Base-by-base conservation (phyloP, 83 land plant genomes). In the Picea mariana region DNA sequence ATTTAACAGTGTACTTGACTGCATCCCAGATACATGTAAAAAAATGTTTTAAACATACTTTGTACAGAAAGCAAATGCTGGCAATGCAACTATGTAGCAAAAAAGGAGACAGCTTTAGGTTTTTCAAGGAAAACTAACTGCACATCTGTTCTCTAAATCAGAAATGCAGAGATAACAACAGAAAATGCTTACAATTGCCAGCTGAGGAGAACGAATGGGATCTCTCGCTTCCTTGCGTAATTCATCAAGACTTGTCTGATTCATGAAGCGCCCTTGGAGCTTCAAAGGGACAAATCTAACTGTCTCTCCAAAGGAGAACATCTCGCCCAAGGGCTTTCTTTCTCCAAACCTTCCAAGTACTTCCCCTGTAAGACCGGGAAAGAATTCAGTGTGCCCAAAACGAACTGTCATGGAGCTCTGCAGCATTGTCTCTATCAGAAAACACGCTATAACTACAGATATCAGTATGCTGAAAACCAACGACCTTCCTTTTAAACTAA, bases 151-250 rank as follows among this genome's bases (percentile, higher is more conserved):
- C n/a, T n/a, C n/a, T n/a, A n/a, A n/a, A n/a, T n/a, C n/a, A n/a
- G n/a, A n/a, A n/a, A n/a, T n/a, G n/a, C n/a, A n/a, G n/a, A n/a
- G n/a, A n/a, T n/a, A n/a, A n/a, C n/a, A n/a, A n/a, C n/a, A n/a
- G n/a, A n/a, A n/a, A n/a, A n/a, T n/a, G n/a, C n/a, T n/a, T n/a
- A 78, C 80, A 61, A 78, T 17, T 8, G 80, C 80, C 4, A 78
- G 44, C n/a, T 38, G 66, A 24, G 80, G 80, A 61, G 80, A 67
- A 17, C 49, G 49, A 34, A 2, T 78, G 49, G 80, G 66, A 78
- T 78, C 61, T 38, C 80, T 78, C 24, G 8, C 9, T 62, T 78
- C 62, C 49, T 34, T 34, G 5, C 49, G 80, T 23, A 78, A 31
- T 62, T 78, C 80, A 2, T 78, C 66, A 60, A 78, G 27, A 62